A percentile compares a stretch with the other conserved stretches of the same genome.
These are phyloP conservation scores for Mycena venus DNA, from an alignment of 768 basidiomycete genomes.

Conservation along the genomic window DNA sequence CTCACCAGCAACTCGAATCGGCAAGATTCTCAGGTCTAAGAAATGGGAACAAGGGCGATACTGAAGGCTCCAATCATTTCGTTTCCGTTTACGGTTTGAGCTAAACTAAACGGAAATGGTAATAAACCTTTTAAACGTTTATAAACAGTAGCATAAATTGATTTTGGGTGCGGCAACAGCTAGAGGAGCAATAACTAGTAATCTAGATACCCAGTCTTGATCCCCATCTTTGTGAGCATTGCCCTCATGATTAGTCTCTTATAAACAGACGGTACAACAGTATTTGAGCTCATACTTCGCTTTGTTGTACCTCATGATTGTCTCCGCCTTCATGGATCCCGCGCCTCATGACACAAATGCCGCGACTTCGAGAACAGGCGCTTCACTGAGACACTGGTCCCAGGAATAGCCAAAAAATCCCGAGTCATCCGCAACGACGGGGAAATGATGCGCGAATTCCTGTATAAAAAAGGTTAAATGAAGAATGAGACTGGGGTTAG, in stretches of 20 bases:
- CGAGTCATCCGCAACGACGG: neutral
- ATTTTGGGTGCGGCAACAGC: too few species aligned
- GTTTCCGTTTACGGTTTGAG: too few species aligned
- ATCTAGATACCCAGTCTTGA: too few species aligned
- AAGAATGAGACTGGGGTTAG: neutral
- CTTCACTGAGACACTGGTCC: neutral
- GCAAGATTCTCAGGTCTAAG: slow-evolving; percentile 14
- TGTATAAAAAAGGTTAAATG: neutral
- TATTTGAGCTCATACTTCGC: too few species aligned
- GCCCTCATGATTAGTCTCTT: too few species aligned
- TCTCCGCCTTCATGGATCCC: neutral
- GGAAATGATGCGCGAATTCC: neutral
- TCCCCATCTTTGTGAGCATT: neutral
- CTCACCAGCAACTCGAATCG: neutral
- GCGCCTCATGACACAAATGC: neutral
- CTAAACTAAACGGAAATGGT: too few species aligned
- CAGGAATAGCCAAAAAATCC: too few species aligned
- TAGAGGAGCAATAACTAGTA: too few species aligned
- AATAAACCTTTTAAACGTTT: too few species aligned
- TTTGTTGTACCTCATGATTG: neutral
- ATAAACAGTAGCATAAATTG: too few species aligned
- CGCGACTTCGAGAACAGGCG: neutral
- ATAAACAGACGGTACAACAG: too few species aligned
- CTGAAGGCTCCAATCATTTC: too few species aligned
- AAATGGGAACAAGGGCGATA: neutral